Evolutionary conservation across 148 eudicot species (phyloP), one percentile per base, ranked within the genome.

Genomic region (Arctostaphylos glauca): DNA sequence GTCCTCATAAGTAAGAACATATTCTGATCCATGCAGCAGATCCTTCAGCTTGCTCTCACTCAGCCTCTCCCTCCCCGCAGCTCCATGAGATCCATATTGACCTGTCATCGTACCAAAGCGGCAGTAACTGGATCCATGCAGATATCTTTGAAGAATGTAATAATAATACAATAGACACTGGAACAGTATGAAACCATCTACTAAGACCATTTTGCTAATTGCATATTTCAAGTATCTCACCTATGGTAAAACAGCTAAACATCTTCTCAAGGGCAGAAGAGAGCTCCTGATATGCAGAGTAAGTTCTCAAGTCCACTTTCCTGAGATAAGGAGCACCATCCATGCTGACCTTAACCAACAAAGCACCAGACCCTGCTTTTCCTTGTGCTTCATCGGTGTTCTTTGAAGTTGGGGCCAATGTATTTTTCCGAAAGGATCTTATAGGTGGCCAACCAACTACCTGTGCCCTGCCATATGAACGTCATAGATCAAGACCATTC

Each of bases 251-350:
- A 82, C 96, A 90, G 81, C 90, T 88, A 55, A 93, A 90, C 94
- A 93, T 91, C 47, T 85, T 89, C 86, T 93, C 90, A n/a, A 93
- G 90, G 62, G 88, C 91, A 56, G 88, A 89, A 56, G 92, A 87
- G 19, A 93, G 88, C 56, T 93, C 96, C 31, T 81, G 78, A 84
- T 91, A 92, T 19, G 87, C 82, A 10, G 82, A 66, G 84, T 90
- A 93, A 62, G 83, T 76, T 84, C 84, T 89, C 59, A 93, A 86
- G 73, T 93, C 93, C 54, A 93, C 89, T 80, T 93, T 93, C 77
- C 97, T 87, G 66, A 92, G 86, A 84, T 90, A 93, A 2, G 93
- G 94, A 68, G 93, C 95, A 84, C 97, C 94, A 83, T 93, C 97
- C 97, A 93, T 93, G 87, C 97, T 90, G 83, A 92, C 93, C 76